Conservation (phyloP, 805 yeast species). For the Saccharomycopsis babjevae region DNA sequence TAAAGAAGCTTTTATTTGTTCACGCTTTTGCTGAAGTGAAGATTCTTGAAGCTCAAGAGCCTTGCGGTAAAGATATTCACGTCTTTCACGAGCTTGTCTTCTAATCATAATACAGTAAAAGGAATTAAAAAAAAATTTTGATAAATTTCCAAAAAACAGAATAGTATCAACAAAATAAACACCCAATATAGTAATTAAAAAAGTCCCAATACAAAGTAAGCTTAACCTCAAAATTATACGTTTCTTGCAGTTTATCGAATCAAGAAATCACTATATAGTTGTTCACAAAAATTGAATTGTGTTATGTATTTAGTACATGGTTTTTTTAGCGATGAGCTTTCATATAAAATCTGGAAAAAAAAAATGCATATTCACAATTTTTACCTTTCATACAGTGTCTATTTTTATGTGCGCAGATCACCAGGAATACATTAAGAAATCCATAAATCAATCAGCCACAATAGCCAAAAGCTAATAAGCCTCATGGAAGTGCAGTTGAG, state of each 20-base stretch:
- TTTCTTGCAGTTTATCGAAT: too few relatives aligned
- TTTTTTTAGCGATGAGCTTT: neutral
- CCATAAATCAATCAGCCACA: too few relatives aligned
- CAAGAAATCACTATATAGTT: neutral
- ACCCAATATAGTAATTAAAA: neutral
- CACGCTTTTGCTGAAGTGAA: constrained; percentile 74
- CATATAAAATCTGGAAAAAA: neutral
- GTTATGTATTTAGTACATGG: too few relatives aligned
- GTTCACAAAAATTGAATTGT: too few relatives aligned
- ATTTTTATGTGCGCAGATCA: neutral
- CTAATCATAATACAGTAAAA: constrained; percentile 52
- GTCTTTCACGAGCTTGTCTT: constrained; percentile 91
- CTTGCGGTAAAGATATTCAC: constrained; percentile 84
- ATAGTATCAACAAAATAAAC: neutral
- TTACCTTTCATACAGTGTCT: neutral
- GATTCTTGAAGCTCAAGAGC: constrained; percentile 88
- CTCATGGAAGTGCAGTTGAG: too few relatives aligned
- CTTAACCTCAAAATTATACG: too few relatives aligned
- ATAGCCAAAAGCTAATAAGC: too few relatives aligned
- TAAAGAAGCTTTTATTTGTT: constrained; percentile 73
- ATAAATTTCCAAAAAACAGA: neutral
- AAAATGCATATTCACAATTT: neutral
- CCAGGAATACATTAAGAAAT: too few relatives aligned
- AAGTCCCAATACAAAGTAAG: neutral
- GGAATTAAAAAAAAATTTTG: too few relatives aligned